A percentile compares a stretch with the other conserved stretches of the same genome.
phyloP scores from a whole-genome alignment of 129 eudicot species.

The Centella asiatica region DNA sequence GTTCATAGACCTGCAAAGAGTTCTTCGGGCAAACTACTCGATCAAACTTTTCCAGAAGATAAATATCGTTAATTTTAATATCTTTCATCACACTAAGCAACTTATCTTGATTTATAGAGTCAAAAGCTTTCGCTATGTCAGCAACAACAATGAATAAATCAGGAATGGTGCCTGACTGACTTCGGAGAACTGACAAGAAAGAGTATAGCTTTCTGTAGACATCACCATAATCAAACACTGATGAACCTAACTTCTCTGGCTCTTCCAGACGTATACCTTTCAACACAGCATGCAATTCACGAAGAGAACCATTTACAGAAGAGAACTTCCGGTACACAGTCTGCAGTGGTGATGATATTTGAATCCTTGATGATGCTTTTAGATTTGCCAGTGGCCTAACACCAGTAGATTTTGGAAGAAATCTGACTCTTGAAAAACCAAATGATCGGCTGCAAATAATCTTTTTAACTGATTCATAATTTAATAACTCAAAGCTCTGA shows the following conservation, averaged over 20 bases:
- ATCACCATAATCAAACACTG: conserved; percentile 80
- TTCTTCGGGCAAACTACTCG: conserved; percentile 37
- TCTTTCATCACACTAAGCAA: conserved; percentile 64
- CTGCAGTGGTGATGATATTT: not conserved
- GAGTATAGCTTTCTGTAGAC: conserved; percentile 55
- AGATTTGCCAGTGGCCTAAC: conserved; percentile 72
- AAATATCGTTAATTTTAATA: conserved; percentile 35
- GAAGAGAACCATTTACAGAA: conserved; percentile 71
- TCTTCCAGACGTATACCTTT: conserved; percentile 35
- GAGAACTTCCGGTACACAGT: conserved; percentile 16
- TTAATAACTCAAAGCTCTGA: conserved; percentile 32
- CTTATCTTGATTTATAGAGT: conserved; percentile 75
- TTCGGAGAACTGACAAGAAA: conserved; percentile 47
- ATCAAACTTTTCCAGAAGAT: conserved; percentile 34
- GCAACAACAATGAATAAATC: conserved; percentile 59
- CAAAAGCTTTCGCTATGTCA: conserved; percentile 86
- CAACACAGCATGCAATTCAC: conserved; percentile 54
- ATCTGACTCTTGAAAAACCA: conserved; percentile 78
- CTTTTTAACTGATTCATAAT: conserved; percentile 21
- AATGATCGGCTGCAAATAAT: conserved; percentile 43
- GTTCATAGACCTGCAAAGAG: conserved; percentile 31
- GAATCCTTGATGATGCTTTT: conserved; percentile 38
- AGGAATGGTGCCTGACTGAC: conserved; percentile 29
- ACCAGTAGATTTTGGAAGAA: conserved; percentile 69
- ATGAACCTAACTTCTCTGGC: conserved; percentile 73